phyloP scores from a whole-genome alignment of 306 rosid species.

The Rosa rugosa region DNA sequence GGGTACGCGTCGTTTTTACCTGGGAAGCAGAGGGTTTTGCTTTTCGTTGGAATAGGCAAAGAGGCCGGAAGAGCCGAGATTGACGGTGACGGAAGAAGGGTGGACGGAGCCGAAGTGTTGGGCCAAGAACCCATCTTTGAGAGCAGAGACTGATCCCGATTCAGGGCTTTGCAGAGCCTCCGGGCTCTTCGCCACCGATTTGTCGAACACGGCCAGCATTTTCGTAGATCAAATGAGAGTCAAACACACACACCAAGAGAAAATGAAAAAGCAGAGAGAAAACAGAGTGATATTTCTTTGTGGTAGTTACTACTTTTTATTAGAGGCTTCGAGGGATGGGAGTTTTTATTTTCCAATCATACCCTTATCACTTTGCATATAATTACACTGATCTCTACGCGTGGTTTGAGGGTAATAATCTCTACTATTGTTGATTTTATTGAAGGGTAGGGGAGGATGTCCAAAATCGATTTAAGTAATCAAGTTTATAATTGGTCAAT shows the following conservation, averaged over 20 bases:
- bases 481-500: too few relatives aligned
- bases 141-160: constrained; percentile 57
- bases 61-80: constrained; percentile 61
- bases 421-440: not conserved
- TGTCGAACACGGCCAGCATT: constrained; percentile 90
- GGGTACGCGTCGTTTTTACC: constrained; percentile 38
- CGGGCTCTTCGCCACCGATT: constrained; percentile 86
- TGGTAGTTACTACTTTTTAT: not conserved
- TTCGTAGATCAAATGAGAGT: constrained; percentile 27
- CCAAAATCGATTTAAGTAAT: not conserved
- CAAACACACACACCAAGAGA: not conserved
- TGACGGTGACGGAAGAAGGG: constrained; percentile 68
- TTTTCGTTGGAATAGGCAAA: constrained; percentile 59
- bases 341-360: not conserved
- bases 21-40: constrained; percentile 86
- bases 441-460: not conserved
- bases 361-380: not conserved
- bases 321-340: not conserved
- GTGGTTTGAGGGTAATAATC: not conserved
- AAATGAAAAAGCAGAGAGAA: not conserved
- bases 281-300: not conserved
- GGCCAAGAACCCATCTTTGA: constrained; percentile 68
- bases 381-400: not conserved
- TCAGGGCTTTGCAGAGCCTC: constrained; percentile 67
- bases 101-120: constrained; percentile 61